A percentile compares a stretch with the other conserved stretches of the same genome.
Conservation (phyloP, 805 yeast species). For the Kazachstania africana region DNA sequence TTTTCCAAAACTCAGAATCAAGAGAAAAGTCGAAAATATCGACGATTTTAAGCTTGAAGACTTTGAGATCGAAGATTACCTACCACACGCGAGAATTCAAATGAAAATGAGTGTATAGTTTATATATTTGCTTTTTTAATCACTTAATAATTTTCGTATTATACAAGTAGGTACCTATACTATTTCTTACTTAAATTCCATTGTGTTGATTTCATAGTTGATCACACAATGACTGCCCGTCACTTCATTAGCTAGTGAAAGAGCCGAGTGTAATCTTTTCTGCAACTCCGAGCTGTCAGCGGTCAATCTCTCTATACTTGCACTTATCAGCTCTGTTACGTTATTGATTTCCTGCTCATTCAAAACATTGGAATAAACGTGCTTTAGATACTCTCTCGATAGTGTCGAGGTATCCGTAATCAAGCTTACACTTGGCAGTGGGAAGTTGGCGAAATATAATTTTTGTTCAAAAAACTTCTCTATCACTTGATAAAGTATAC, state of each 20-base stretch:
- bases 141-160: not conserved
- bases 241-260: conserved; percentile 28
- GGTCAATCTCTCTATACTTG: conserved; percentile 10
- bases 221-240: conserved; percentile 27
- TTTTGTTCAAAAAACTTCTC: conserved; percentile 25
- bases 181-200: conserved; percentile 14
- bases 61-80: conserved; percentile 66
- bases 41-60: conserved; percentile 88
- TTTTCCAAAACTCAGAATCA: conserved; percentile 72
- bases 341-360: conserved; percentile 3
- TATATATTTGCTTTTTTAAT: not conserved
- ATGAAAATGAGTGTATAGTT: conserved; percentile 93
- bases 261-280: conserved; percentile 23
- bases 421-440: conserved; percentile 22
- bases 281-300: conserved; percentile 13
- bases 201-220: conserved; percentile 27
- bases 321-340: conserved; percentile 5
- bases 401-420: conserved; percentile 8
- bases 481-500: conserved; percentile 37
- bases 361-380: conserved; percentile 7
- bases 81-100: conserved; percentile 73
- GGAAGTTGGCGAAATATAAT: conserved; percentile 16
- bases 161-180: not conserved
- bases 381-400: conserved; percentile 9
- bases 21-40: conserved; percentile 54